Percentiles rank a stretch among this genome's conserved stretches.
These are phyloP conservation scores for Colletotrichum sp. DNA, from an alignment of 2,329 filamentous ascomycete genomes.

Conservation along the genomic window DNA sequence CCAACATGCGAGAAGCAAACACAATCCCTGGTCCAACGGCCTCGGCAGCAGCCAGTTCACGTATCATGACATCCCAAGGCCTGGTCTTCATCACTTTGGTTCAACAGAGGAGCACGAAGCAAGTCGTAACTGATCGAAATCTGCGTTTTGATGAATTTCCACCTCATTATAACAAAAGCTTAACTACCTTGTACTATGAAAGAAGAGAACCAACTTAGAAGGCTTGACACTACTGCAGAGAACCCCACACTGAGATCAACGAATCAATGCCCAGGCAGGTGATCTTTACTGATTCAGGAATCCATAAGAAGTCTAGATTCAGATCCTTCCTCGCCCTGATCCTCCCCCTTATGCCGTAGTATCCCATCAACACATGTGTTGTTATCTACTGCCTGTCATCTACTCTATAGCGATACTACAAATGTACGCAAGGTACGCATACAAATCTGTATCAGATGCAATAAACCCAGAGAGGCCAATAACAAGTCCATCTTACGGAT, in stretches of 20 bases:
- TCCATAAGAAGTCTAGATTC: not conserved
- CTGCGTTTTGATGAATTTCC: fast-evolving
- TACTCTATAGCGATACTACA: too few relatives aligned
- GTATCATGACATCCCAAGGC: fast-evolving
- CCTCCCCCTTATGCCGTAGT: too few relatives aligned
- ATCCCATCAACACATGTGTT: not conserved
- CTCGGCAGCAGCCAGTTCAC: not conserved
- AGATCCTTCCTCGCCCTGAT: not conserved
- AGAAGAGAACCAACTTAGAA: not conserved
- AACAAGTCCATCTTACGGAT: too few relatives aligned
- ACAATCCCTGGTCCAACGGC: not conserved
- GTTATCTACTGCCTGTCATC: too few relatives aligned
- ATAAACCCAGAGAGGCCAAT: too few relatives aligned
- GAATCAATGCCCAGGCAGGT: not conserved
- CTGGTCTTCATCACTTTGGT: not conserved
- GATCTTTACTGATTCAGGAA: not conserved
- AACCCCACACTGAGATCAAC: not conserved
- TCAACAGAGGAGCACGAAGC: fast-evolving
- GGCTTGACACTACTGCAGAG: not conserved
- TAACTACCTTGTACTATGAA: not conserved
- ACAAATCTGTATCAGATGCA: too few relatives aligned
- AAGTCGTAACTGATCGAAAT: not conserved
- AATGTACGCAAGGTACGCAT: too few relatives aligned
- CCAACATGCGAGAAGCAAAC: not conserved
- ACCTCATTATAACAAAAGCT: too few relatives aligned